Evolutionary conservation across 352 stramenopile genomes (phyloP), one percentile per base, ranked within the genome.

Genomic region (Elongisporangium undulatum): DNA sequence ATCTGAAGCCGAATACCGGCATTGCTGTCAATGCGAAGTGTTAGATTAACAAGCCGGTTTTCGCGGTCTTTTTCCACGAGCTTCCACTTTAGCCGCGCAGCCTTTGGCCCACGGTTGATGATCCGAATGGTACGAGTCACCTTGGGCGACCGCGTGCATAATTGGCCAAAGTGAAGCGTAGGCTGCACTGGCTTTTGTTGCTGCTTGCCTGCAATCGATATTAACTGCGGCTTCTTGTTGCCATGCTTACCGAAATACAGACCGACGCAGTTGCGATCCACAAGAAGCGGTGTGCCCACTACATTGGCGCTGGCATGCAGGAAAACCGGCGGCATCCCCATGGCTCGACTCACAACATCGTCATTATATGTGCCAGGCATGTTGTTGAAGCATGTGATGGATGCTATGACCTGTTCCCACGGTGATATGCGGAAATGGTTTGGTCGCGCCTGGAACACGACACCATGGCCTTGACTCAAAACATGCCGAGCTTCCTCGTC

Each of bases 361-460:
- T 92, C 82, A 2, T 71, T 56, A 66, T 87, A 94, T 9, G 51
- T 58, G 5, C 85, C 85, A 3, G 85, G 75, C 68, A 92, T 85
- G 69, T 93, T 91, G 71, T 86, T 92, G 65, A 90, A 79, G 53
- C 83, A 91, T 29, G 74, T 80, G 22, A 91, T 56, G 13, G 58
- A 54, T 10, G 90, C 68, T 10, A 88, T 59, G 0, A 65, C 59
- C 21, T 87, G 79, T 39, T 84, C 70, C 85, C 85, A 93, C 12
- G 82, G 71, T 1, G 72, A 55, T 48, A 93, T 79, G 2, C 63
- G 54, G 21, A 89, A 26, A 3, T 52, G 59, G 2, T 29, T 50
- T 0, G 75, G 79, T 9, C 58, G 34, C 7, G 75, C 16, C 24
- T 83, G 59, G 41, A 94, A 85, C 1, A 82, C 82, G 19, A 87